Percentiles rank a stretch among this genome's conserved stretches.
Conservation (phyloP, 306 rosid genomes). For the Malus orientalis region DNA sequence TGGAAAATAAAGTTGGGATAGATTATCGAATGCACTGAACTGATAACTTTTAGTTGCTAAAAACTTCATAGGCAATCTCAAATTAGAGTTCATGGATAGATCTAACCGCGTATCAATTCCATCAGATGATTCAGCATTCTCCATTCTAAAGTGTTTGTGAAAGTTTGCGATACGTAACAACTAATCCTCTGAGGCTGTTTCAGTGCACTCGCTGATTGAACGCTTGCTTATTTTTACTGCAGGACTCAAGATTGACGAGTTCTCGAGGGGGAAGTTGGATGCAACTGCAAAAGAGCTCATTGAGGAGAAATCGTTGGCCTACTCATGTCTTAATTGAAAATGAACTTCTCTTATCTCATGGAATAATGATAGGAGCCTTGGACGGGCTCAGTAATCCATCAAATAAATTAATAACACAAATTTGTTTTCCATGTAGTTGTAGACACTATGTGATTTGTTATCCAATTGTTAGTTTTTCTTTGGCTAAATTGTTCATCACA, state of each 20-base stretch:
- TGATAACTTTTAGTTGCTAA: background rate
- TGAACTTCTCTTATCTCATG: background rate
- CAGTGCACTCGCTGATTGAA: background rate
- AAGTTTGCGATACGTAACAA: background rate
- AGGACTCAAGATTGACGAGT: slow-evolving; percentile 70
- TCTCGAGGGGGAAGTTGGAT: slow-evolving; percentile 73
- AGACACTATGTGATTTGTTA: background rate
- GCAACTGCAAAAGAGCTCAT: slow-evolving; percentile 67
- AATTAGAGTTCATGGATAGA: background rate
- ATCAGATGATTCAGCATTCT: background rate
- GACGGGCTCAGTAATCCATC: no score
- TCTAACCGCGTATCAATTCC: background rate
- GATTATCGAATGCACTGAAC: background rate
- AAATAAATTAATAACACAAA: background rate
- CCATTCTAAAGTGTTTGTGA: background rate
- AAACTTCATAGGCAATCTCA: background rate
- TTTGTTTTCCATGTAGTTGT: background rate
- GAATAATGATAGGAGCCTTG: background rate
- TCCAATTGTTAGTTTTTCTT: background rate
- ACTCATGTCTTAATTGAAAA: slow-evolving; percentile 44
- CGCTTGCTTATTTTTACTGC: background rate
- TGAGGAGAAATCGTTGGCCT: slow-evolving; percentile 67
- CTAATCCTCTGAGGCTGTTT: background rate
- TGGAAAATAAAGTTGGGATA: background rate
- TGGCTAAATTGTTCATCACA: background rate